Evolutionary conservation across 2,329 filamentous ascomycete genomes (phyloP).

Genomic region (Beauveria australis): DNA sequence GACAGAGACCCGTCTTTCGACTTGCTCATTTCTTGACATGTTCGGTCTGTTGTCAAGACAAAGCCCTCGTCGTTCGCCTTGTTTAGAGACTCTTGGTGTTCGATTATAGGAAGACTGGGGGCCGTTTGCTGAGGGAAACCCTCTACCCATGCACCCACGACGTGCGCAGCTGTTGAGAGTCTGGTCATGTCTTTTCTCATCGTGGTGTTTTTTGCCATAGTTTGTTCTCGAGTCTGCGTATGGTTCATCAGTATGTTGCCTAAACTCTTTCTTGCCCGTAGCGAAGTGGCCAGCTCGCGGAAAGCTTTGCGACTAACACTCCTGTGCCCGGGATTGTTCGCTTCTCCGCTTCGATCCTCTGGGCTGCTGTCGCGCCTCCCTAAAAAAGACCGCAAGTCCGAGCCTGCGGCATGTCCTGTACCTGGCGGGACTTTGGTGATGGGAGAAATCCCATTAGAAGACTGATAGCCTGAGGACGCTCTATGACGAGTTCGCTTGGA

Average conservation of each 20-base stretch:
- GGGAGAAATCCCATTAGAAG: background rate
- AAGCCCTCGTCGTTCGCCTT: background rate
- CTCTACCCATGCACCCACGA: background rate
- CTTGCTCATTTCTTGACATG: background rate
- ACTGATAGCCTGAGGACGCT: background rate
- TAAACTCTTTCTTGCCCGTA: background rate
- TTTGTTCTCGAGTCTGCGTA: background rate
- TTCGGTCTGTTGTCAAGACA: background rate
- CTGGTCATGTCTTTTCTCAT: background rate
- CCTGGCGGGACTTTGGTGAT: background rate
- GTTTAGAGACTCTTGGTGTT: background rate
- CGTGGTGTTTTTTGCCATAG: background rate
- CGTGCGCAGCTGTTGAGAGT: background rate
- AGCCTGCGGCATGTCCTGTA: background rate
- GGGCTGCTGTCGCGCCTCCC: background rate
- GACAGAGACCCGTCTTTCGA: background rate
- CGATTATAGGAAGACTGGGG: background rate
- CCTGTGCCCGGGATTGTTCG: background rate
- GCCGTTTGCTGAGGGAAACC: background rate
- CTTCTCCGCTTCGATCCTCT: background rate
- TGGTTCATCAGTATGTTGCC: background rate
- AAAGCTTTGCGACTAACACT: constrained; percentile 20
- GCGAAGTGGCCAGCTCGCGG: constrained; percentile 24
- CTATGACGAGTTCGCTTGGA: background rate
- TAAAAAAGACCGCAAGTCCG: constrained; percentile 16